A percentile compares a stretch with the other conserved stretches of the same genome.
Conservation (phyloP, 208 protist species). For the Spongospora subterranea region DNA sequence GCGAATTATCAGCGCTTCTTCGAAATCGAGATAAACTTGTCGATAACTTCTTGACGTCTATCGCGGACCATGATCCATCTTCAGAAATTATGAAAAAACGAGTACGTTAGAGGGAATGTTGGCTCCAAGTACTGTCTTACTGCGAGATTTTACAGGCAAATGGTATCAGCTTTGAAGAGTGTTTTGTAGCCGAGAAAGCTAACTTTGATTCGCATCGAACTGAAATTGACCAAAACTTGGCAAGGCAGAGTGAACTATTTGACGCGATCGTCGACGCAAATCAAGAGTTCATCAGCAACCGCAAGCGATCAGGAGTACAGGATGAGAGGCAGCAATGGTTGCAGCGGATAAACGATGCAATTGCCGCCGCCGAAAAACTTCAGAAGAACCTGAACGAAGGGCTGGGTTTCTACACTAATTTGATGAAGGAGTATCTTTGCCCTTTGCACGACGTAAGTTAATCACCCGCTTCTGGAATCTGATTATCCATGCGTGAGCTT, state of each 20-base stretch:
- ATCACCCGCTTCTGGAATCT: no score
- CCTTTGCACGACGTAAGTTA: not conserved
- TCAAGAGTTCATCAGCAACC: not conserved
- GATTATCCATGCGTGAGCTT: not conserved
- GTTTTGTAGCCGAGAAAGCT: not conserved
- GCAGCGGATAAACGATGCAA: not conserved
- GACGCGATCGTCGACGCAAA: constrained; percentile 13
- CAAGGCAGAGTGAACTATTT: constrained; percentile 34
- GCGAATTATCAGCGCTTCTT: constrained; percentile 21
- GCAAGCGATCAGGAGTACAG: not conserved
- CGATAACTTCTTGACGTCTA: not conserved
- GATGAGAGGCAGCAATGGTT: constrained; percentile 1
- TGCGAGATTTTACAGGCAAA: no score
- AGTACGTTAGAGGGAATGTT: no score
- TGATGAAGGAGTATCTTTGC: constrained; percentile 1
- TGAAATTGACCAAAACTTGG: not conserved
- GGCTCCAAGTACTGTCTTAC: no score
- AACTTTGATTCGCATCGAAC: not conserved
- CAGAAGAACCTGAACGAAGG: constrained; percentile 4
- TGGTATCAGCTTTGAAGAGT: not conserved
- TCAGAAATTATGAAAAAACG: not conserved
- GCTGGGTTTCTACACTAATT: constrained; percentile 31
- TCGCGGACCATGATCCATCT: not conserved
- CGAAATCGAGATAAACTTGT: constrained; percentile 2
- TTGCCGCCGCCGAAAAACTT: constrained; percentile 3